Evolutionary conservation across 2,329 filamentous ascomycete species (phyloP).

Genomic region (Orbilia javanica): DNA sequence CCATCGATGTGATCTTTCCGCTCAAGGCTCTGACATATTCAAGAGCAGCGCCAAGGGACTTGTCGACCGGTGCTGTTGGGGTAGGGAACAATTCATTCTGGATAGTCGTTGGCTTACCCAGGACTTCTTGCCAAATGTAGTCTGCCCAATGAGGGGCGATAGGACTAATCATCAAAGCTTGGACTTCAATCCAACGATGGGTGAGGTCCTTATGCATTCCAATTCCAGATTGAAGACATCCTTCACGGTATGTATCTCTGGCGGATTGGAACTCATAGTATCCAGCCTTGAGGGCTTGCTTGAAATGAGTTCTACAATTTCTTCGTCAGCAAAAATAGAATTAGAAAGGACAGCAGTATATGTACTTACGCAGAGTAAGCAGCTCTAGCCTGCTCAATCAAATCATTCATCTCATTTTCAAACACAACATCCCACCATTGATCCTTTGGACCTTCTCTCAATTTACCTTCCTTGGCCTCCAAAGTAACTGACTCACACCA

Average conservation of each 20-base stretch:
- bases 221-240: slow-evolving; percentile 79
- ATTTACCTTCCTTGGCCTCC: slow-evolving; percentile 72
- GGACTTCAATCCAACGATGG: slow-evolving; percentile 84
- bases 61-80: slow-evolving; percentile 74
- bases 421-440: slow-evolving; percentile 89
- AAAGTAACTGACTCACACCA: slow-evolving; percentile 90
- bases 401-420: slow-evolving; percentile 88
- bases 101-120: slow-evolving; percentile 79
- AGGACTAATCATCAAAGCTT: slow-evolving; percentile 83
- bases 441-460: slow-evolving; percentile 81
- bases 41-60: slow-evolving; percentile 78
- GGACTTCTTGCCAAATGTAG: slow-evolving; percentile 91
- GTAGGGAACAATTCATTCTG: slow-evolving; percentile 83
- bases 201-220: slow-evolving; percentile 88
- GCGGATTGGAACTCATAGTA: slow-evolving; percentile 93
- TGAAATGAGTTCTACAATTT: slow-evolving; percentile 76
- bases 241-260: slow-evolving; percentile 90
- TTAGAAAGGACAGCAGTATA: neutral
- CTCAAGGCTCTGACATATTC: slow-evolving; percentile 82
- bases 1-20: slow-evolving; percentile 85
- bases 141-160: slow-evolving; percentile 95
- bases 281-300: slow-evolving; percentile 84
- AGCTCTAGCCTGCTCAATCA: slow-evolving; percentile 81
- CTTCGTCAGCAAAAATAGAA: slow-evolving; percentile 57
- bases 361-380: slow-evolving; percentile 77